Evolutionary conservation across 176 grass and related monocot genomes (phyloP), one percentile per base, ranked within the genome.

Genomic region (Poa annua): DNA sequence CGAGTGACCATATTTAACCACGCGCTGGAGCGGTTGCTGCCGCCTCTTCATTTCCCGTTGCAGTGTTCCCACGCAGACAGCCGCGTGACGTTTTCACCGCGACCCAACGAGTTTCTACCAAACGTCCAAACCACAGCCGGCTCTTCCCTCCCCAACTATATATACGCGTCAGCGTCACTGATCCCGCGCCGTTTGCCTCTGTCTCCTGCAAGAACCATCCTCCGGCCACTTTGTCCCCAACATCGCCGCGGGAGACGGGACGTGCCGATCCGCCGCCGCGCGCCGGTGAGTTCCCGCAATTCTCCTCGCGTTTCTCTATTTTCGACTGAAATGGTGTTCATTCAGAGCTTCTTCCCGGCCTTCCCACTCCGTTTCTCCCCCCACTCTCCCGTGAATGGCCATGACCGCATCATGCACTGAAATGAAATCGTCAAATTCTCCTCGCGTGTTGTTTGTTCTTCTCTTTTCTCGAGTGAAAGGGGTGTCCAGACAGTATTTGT

Each of bases 91-190:
- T 11, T 81, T 71, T 35, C 62, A 71, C 33, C 15, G 65, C 22
- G 24, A 14, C 29, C 4, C 36, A 6, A 8, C 72, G 35, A 32
- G 25, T 77, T 50, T 50, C 15, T 73, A 50, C 70, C 70, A 29
- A 73, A 73, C 70, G 70, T 73, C 70, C 70, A 45, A 64, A 77
- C 67, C 11, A 29, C 79, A 13, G 45, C 71, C 83, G 34, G 17
- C 39, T 20, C 39, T 15, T 13, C 8, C 44, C 11, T 12, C 29
- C 4, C 2, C 29, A 29, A 29, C 29, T 29, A 29, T 80, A 85
- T 21, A 68, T 41, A 88, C 22, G 14, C 17, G 38, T 14, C 24
- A 10, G 34, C 11, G 11, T 15, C 75, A 35, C 53, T 7, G 1
- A 35, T 1, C 16, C 20, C 20, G 11, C 3, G 22, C 29, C 25